Conservation (phyloP, 148 eudicot genomes). For the Rhododendron ferrugineum region DNA sequence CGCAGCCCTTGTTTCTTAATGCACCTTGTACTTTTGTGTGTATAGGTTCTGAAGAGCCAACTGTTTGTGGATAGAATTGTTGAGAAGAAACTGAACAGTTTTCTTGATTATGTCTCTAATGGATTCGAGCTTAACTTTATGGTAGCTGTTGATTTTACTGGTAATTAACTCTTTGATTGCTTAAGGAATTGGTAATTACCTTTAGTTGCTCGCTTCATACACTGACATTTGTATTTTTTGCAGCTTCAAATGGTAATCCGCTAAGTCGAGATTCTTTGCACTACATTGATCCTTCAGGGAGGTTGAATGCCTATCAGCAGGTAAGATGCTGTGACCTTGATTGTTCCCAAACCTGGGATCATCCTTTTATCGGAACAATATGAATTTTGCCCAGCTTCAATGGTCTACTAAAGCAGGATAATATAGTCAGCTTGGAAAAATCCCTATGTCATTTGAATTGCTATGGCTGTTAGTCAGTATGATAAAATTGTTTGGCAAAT, state of each 20-base stretch:
- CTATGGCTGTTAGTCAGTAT: background rate
- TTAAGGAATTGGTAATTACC: background rate
- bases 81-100: constrained; percentile 69
- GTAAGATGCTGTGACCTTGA: constrained; percentile 26
- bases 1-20: constrained; percentile 3
- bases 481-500: background rate
- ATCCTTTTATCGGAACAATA: background rate
- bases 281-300: constrained; percentile 77
- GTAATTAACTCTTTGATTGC: constrained; percentile 26
- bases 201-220: constrained; percentile 1
- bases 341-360: background rate
- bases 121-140: constrained; percentile 76
- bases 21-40: constrained; percentile 29
- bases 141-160: constrained; percentile 97
- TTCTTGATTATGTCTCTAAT: constrained; percentile 86
- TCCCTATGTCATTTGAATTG: background rate
- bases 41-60: constrained; percentile 73
- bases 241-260: constrained; percentile 90
- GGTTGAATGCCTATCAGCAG: constrained; percentile 85
- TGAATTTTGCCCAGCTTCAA: background rate
- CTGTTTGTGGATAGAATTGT: constrained; percentile 61
- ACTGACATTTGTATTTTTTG: background rate
- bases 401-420: background rate
- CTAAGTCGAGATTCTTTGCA: constrained; percentile 60
- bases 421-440: background rate